Base-by-base conservation (phyloP, 192 early-diverging fungal genomes). In the Backusella circina region DNA sequence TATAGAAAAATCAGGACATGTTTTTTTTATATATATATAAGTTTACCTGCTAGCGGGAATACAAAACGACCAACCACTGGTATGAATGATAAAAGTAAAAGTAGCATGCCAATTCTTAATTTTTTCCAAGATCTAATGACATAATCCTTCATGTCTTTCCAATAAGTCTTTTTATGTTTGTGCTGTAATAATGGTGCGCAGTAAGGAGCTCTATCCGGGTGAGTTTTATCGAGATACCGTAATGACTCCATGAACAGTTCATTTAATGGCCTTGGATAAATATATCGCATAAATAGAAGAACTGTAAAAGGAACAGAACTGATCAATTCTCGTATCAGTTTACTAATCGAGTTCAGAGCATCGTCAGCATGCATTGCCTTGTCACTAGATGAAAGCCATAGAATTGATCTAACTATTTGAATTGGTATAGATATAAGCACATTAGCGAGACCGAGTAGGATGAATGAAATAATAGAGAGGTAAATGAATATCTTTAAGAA, bases 251-350 rank as follows among this genome's bases (percentile, higher is more conserved):
- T 75, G 74, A 91, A 91, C 30, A 91, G 78, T 47, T 84, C 81
- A 73, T 91, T 88, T 33, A 91, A 70, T 38, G 87, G 85, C 54
- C 86, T 78, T 12, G 88, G 84, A 65, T 91, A 89, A n/a, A 91
- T 16, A 57, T 88, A 88, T 23, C 87, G 77, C 74, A 91, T 77
- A 73, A 88, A 87, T 35, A 91, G 41, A 16, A 91, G 64, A 1
- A 84, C 86, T 2, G 85, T 38, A 37, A 91, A 77, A 0, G 89
- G 89, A 61, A 89, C 39, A 38, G 64, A 66, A 4, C 38, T 33
- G 4, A 66, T 64, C 13, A 66, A 5, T 65, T 74, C 73, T 18
- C 30, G 73, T 15, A 74, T 21, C 41, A 66, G 16, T 28, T 36
- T 30, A 31, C 32, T 33, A n/a, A 38, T 32, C 16, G 57, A 37